These are phyloP conservation scores for Quercus mongolica DNA, from an alignment of 306 rosid species.

Conservation along the genomic window DNA sequence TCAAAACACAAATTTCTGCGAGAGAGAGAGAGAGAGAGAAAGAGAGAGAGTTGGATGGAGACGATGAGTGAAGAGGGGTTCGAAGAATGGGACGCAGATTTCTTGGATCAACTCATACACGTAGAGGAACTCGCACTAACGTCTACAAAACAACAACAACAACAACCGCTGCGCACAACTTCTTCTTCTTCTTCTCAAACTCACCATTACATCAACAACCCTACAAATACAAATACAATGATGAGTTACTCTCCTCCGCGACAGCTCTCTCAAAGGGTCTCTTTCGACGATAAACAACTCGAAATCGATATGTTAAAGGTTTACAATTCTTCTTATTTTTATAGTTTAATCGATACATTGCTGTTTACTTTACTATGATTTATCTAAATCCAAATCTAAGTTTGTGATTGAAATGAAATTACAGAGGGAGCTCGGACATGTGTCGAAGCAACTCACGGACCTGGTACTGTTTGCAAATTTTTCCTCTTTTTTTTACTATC, in stretches of 20 bases:
- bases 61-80: conserved; percentile 39
- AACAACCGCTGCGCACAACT: conserved; percentile 2
- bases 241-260: conserved; percentile 72
- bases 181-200: not conserved
- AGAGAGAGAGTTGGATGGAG: not conserved
- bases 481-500: not conserved
- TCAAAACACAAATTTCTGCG: no score
- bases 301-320: conserved; percentile 67
- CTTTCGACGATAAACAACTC: conserved; percentile 35
- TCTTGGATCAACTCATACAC: conserved; percentile 43
- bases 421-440: conserved; percentile 73
- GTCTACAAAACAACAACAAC: not conserved
- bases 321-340: not conserved
- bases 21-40: no score
- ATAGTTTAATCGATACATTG: not conserved
- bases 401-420: conserved; percentile 27
- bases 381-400: not conserved
- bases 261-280: conserved; percentile 61
- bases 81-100: conserved; percentile 54
- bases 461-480: conserved; percentile 34
- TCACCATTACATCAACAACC: no score
- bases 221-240: not conserved
- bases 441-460: conserved; percentile 48
- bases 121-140: conserved; percentile 37
- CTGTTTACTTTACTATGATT: not conserved